Percentiles rank a stretch among this genome's conserved stretches.
Evolutionary conservation across 140 eudicot genomes (phyloP).

Genomic region (Ambrosia hybrid): DNA sequence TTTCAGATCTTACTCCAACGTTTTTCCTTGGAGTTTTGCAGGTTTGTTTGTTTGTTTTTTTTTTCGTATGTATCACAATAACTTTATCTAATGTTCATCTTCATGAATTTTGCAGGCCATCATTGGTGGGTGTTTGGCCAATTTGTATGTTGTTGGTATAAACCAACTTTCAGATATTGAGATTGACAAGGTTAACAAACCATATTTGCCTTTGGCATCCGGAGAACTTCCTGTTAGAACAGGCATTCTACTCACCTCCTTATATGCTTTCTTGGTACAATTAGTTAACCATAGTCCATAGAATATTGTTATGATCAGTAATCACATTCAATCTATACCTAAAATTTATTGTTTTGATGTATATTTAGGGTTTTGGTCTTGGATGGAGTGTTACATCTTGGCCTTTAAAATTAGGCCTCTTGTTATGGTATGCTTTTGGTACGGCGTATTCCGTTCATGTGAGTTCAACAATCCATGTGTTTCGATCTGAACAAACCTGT

Average conservation of each 20-base stretch:
- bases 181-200: conserved; percentile 41
- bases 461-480: not conserved
- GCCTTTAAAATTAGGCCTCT: conserved; percentile 28
- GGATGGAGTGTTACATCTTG: conserved; percentile 31
- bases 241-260: conserved; percentile 32
- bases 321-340: not conserved
- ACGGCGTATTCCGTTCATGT: conserved; percentile 31
- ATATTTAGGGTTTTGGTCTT: conserved; percentile 27
- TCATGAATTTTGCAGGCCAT: conserved; percentile 26
- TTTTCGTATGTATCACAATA: not conserved
- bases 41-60: not conserved
- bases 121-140: conserved; percentile 37
- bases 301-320: not conserved
- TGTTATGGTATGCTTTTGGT: conserved; percentile 32
- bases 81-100: not conserved
- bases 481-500: not conserved
- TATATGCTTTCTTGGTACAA: conserved; percentile 32
- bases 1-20: conserved; percentile 31
- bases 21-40: conserved; percentile 37
- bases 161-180: conserved; percentile 38
- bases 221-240: conserved; percentile 36
- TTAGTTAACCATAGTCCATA: not conserved
- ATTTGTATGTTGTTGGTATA: conserved; percentile 35
- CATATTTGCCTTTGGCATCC: conserved; percentile 38
- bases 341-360: not conserved